These are phyloP conservation scores for Sclerotinia nivalis DNA, from an alignment of 2,329 filamentous ascomycete genomes.

Conservation along the genomic window DNA sequence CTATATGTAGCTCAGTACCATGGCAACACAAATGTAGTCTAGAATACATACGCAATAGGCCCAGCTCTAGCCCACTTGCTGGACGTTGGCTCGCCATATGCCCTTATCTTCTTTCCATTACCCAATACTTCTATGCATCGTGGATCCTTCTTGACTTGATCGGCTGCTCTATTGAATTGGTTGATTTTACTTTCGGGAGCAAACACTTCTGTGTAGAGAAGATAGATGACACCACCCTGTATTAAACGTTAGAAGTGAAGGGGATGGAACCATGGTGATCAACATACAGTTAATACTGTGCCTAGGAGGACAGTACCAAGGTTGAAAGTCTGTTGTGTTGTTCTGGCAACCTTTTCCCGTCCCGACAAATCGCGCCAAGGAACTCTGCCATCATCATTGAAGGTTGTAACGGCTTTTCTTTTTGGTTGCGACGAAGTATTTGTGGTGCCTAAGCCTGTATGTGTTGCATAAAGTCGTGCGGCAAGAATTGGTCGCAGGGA, in stretches of 20 bases:
- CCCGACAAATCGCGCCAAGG: constrained; percentile 76
- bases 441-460: constrained; percentile 48
- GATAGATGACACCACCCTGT: constrained; percentile 73
- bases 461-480: constrained; percentile 58
- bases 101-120: constrained; percentile 70
- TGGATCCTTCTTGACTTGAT: constrained; percentile 71
- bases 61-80: constrained; percentile 77
- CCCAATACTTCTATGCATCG: constrained; percentile 74
- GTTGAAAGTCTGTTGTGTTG: constrained; percentile 90
- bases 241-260: constrained; percentile 25
- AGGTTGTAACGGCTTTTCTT: constrained; percentile 73
- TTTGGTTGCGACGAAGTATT: constrained; percentile 46
- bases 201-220: constrained; percentile 82
- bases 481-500: constrained; percentile 44
- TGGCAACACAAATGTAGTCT: background rate
- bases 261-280: background rate
- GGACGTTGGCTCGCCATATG: constrained; percentile 77
- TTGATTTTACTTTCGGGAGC: constrained; percentile 81
- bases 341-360: constrained; percentile 77
- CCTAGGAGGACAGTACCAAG: constrained; percentile 76
- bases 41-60: constrained; percentile 55
- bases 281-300: constrained; percentile 69
- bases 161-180: constrained; percentile 84
- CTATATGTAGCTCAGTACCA: constrained; percentile 44
- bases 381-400: constrained; percentile 82